Evolutionary conservation across 2,329 filamentous ascomycete genomes (phyloP), one percentile per base, ranked within the genome.

Genomic region (Metarhizium rileyi): DNA sequence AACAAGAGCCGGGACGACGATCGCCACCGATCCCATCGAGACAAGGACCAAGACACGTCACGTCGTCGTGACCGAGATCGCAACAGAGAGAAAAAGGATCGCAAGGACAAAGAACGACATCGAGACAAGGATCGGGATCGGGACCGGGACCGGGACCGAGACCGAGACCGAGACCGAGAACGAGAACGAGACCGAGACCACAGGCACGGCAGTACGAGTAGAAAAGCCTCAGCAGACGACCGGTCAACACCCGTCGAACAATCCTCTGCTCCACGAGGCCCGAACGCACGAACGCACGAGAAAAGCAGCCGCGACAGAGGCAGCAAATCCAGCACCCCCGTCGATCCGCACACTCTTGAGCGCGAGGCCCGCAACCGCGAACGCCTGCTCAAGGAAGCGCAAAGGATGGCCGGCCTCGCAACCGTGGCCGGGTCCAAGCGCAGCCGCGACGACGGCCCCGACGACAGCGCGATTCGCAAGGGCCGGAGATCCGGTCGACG

Each of bases 331-430:
- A 49, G 52, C 48, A 57, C 62, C 26, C 57, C 59, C 36, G 73
- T 71, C 52, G 81, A 86, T 55, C 74, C 79, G n/a, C 83, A 87
- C 63, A 83, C 84, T 1, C 70, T 83, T 0, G 84, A 88, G 64
- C 79, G 84, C 22, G 83, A 86, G 61, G 78, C 78, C 12, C 71
- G 81, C 16, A 77, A 84, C 59, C 74, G 82, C 43, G 82, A 86
- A 63, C 73, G 84, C 25, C 70, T 86, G 47, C 70, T 84, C 12
- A 84, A 83, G 59, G 84, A 88, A 65, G 79, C 81, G 36, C 81
- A 87, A 64, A 76, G 80, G 33, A 78, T 84, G 65, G 73, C 80
- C 42, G 72, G 77, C 41, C 62, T 81, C 47, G 64, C 71, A 2
- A 68, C 73, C 47, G 59, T 75, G 27, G 65, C 67, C 36, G 68